Conservation (phyloP, 2,329 filamentous ascomycete genomes). For the Camptophora hylomeconis region DNA sequence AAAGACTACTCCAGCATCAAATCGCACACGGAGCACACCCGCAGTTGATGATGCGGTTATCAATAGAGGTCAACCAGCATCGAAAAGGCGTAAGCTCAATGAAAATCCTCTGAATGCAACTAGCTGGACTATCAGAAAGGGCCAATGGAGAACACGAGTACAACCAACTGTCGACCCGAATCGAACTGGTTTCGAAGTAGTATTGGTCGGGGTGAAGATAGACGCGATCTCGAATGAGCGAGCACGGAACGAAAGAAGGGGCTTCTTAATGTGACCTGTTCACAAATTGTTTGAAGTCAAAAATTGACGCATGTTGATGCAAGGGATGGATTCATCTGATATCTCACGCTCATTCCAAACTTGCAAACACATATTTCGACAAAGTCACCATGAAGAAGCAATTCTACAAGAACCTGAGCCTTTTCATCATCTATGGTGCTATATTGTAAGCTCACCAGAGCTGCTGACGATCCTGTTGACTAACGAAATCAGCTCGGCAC, state of each 20-base stretch:
- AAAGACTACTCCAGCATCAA: neutral
- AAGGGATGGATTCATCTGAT: too few species aligned
- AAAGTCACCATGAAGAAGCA: too few species aligned
- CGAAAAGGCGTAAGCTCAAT: neutral
- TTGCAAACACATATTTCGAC: too few species aligned
- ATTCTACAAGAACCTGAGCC: too few species aligned
- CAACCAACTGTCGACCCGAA: conserved; percentile 32
- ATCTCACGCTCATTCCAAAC: too few species aligned
- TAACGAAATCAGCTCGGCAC: too few species aligned
- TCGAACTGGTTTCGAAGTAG: conserved; percentile 50
- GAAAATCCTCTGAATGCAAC: conserved; percentile 3
- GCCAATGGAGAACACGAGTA: conserved; percentile 61
- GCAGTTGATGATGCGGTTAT: neutral
- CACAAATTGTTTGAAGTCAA: too few species aligned
- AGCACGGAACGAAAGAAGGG: conserved; percentile 51
- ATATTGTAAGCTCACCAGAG: too few species aligned
- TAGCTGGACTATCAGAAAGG: conserved; percentile 52
- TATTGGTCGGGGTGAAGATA: conserved; percentile 63
- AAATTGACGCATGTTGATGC: too few species aligned
- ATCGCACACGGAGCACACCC: neutral
- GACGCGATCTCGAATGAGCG: conserved; percentile 57
- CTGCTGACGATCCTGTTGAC: too few species aligned
- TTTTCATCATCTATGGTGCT: too few species aligned
- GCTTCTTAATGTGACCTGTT: too few species aligned
- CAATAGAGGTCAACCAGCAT: neutral